Evolutionary conservation across 176 grass and related monocot species (phyloP).

Genomic region (Hyparrhenia diplandra): DNA sequence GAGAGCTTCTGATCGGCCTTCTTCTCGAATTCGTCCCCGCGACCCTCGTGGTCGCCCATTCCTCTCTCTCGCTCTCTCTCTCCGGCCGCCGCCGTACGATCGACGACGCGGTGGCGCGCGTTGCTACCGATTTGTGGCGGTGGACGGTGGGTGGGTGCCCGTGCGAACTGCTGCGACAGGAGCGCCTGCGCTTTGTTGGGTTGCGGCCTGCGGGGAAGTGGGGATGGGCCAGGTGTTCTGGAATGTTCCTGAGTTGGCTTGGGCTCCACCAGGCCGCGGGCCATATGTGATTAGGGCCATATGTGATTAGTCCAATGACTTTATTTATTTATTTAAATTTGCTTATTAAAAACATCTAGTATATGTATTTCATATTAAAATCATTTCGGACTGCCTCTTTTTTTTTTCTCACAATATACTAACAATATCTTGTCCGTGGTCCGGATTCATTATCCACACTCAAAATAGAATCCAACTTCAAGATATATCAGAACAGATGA

Average conservation of each 20-base stretch:
- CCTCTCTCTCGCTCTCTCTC: background rate
- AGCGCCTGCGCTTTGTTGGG: background rate
- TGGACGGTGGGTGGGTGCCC: background rate
- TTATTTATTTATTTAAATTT: too few relatives aligned
- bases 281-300: too few relatives aligned
- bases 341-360: too few relatives aligned
- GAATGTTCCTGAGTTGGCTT: too few relatives aligned
- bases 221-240: background rate
- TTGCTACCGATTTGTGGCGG: background rate
- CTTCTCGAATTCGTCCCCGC: slow-evolving; percentile 66
- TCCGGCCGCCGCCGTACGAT: background rate
- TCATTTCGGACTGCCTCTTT: background rate
- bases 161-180: background rate
- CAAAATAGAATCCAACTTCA: too few relatives aligned
- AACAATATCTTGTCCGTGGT: too few relatives aligned
- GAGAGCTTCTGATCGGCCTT: slow-evolving; percentile 84
- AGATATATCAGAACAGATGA: too few relatives aligned
- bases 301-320: too few relatives aligned
- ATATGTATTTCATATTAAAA: too few relatives aligned
- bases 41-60: slow-evolving; percentile 69
- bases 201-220: background rate
- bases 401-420: too few relatives aligned
- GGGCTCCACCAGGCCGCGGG: too few relatives aligned
- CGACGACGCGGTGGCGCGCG: background rate
- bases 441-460: too few relatives aligned